Base-by-base conservation (phyloP, 1,284 basidiomycete species). In the Microbotryum saponariae region DNA sequence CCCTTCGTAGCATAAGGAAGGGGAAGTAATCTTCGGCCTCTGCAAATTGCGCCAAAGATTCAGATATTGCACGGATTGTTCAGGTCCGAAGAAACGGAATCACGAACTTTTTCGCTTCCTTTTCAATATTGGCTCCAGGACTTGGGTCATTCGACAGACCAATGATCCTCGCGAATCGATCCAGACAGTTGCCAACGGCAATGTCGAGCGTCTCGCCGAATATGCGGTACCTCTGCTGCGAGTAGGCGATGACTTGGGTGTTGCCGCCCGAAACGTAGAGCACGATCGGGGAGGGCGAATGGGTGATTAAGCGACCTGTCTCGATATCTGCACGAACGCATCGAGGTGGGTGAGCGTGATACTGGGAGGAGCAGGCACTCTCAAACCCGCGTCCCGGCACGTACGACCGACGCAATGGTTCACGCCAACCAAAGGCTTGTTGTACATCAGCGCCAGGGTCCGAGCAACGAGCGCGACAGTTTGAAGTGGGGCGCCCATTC, bases 161-260 rank as follows among this genome's bases (percentile, higher is more conserved):
- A 61, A 99, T 91, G n/a, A 96, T 91, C 33, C 96, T 81, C 0
- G 96, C 96, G 73, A 98, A 98, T 4, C 96, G 85, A 76, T 99
- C 96, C 29, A 99, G 80, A 74, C 94, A 98, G 76, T 99, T 99
- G 37, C 96, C 96, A 29, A 98, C 93, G 12, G 96, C 96, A 64
- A 99, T 98, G 73, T 99, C 96, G 55, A 99, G 82, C 14, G 96
- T 98, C 77, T 99, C 96, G 29, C 96, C 96, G 75, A 99, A 99
- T 69, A 99, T 99, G 51, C 96, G 85, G 75, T 99, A 99, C 65
- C 91, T 84, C 68, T 97, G 91, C 69, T 91, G 87, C 21, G 91
- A 96, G 76, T 99, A 99, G 1, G 96, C 96, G 68, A 99, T 97
- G 42, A 99, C 93, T 77, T 99, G 96, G 0, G 96, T 98, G 76